phyloP scores from a whole-genome alignment of 257 asterid species.

The Solanum megistacrolobum region DNA sequence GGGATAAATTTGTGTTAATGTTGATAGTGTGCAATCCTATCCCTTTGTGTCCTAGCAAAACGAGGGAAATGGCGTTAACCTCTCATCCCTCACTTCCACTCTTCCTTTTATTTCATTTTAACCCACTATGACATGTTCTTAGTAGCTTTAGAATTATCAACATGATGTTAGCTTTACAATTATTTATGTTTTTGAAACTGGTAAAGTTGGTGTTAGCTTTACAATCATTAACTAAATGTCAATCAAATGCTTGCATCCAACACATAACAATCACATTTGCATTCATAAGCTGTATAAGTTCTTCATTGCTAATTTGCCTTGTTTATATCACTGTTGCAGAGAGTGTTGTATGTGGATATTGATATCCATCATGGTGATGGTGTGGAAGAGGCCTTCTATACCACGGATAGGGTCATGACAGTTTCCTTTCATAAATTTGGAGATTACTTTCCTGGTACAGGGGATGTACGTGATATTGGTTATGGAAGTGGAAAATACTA shows the following conservation, averaged over 20 bases:
- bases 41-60: neutral
- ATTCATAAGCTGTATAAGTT: neutral
- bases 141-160: neutral
- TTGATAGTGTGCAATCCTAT: neutral
- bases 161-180: neutral
- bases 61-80: neutral
- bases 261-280: neutral
- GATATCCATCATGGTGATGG: constrained; percentile 39
- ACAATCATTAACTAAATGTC: neutral
- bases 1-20: neutral
- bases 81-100: neutral
- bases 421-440: constrained; percentile 41
- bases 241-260: neutral
- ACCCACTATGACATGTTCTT: neutral
- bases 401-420: constrained; percentile 41
- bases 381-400: constrained; percentile 35
- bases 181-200: neutral
- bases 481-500: constrained; percentile 26
- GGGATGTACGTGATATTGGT: constrained; percentile 29
- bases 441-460: constrained; percentile 36
- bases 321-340: constrained; percentile 14
- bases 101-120: neutral
- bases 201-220: neutral
- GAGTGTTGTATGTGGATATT: constrained; percentile 34
- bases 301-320: neutral